phyloP scores from a whole-genome alignment of 306 rosid species.

The Vicia faba region DNA sequence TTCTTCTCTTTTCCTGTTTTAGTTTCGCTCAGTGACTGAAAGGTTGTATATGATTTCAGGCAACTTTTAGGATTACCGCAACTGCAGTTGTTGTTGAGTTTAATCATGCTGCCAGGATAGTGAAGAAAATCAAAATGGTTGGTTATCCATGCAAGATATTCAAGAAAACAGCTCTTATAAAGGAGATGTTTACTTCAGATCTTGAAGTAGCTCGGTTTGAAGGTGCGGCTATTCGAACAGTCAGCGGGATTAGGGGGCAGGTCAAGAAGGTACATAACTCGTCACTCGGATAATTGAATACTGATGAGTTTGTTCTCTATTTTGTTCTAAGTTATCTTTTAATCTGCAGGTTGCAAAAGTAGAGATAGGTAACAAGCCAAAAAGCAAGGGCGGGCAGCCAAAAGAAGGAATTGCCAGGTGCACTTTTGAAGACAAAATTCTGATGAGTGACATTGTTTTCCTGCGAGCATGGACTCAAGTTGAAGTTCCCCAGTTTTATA shows the following conservation, averaged over 20 bases:
- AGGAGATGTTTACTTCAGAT: conserved; percentile 91
- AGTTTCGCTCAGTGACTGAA: conserved; percentile 33
- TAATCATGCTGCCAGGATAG: conserved; percentile 73
- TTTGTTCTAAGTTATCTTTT: conserved; percentile 18
- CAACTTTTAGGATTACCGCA: conserved; percentile 85
- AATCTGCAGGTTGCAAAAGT: conserved; percentile 83
- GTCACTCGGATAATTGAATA: conserved; percentile 21
- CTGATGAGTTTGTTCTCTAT: conserved; percentile 18
- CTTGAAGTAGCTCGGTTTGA: conserved; percentile 94
- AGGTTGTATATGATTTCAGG: conserved; percentile 53
- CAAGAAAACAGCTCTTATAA: conserved; percentile 90
- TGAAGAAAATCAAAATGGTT: conserved; percentile 91
- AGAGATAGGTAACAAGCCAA: conserved; percentile 79
- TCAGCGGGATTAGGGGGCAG: conserved; percentile 93
- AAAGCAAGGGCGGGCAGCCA: conserved; percentile 66
- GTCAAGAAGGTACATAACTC: conserved; percentile 77
- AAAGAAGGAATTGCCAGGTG: conserved; percentile 96
- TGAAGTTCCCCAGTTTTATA: conserved; percentile 75
- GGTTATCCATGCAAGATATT: conserved; percentile 92
- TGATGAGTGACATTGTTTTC: conserved; percentile 96
- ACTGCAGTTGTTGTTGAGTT: conserved; percentile 87
- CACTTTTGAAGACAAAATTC: conserved; percentile 93
- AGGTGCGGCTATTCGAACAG: conserved; percentile 92
- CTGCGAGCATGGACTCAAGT: conserved; percentile 92
- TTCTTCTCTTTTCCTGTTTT: neutral